phyloP scores from a whole-genome alignment of 2,329 filamentous ascomycete species.

The Trichocomaceae sp. region DNA sequence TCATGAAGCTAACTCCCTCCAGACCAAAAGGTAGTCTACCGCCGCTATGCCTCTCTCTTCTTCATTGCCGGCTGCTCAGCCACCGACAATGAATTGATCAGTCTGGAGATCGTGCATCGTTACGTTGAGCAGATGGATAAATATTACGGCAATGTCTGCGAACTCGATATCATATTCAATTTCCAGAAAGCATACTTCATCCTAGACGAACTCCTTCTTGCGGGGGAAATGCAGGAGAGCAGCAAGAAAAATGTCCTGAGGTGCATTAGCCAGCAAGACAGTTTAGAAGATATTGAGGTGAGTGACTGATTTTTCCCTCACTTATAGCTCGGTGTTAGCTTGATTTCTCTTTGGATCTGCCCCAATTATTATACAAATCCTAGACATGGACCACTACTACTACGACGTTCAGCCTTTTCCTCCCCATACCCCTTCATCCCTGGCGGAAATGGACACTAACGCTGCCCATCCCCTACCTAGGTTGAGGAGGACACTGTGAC shows the following conservation, averaged over 20 bases:
- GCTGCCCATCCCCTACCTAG: conserved; percentile 48
- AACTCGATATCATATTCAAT: conserved; percentile 99
- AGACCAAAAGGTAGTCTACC: conserved; percentile 99
- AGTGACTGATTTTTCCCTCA: conserved; percentile 38
- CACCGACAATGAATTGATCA: conserved; percentile 97
- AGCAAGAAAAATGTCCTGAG: conserved; percentile 98
- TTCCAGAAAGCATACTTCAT: conserved; percentile 99
- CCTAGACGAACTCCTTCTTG: conserved; percentile 87
- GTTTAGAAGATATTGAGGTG: conserved; percentile 98
- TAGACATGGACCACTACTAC: background rate
- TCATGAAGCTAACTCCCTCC: conserved; percentile 16
- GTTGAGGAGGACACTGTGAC: conserved; percentile 79
- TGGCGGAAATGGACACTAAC: conserved; percentile 30
- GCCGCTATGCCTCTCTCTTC: conserved; percentile 96
- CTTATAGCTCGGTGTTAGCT: background rate
- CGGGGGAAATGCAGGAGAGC: conserved; percentile 95
- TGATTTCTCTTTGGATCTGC: background rate
- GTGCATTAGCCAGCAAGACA: conserved; percentile 95
- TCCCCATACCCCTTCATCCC: background rate
- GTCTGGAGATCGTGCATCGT: conserved; percentile 95
- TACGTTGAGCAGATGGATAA: conserved; percentile 99
- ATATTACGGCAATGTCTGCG: conserved; percentile 99
- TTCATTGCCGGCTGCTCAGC: conserved; percentile 97
- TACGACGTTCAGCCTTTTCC: conserved; percentile 1
- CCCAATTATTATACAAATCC: background rate